phyloP scores from a whole-genome alignment of 495 filamentous ascomycete species.

The Trichocladium antarcticum region DNA sequence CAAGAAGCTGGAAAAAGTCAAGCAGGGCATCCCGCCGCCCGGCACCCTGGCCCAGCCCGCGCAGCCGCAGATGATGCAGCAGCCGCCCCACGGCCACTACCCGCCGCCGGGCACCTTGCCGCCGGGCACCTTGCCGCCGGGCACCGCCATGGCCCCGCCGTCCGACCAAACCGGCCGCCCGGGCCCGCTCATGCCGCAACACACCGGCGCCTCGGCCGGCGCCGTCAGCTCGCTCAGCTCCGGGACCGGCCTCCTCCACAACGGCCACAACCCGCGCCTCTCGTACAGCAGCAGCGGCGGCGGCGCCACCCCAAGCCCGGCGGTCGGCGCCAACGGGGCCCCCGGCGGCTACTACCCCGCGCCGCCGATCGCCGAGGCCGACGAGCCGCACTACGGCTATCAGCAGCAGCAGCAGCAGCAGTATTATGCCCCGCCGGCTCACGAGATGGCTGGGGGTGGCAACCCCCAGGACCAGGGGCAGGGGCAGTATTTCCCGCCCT shows the following conservation, averaged over 20 bases:
- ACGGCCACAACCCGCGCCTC: neutral
- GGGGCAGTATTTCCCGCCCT: neutral
- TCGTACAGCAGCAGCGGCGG: neutral
- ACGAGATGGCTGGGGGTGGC: too few species aligned
- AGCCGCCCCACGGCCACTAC: conserved; percentile 2
- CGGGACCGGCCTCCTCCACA: neutral
- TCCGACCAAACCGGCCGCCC: neutral
- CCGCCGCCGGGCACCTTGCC: neutral
- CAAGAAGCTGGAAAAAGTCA: conserved; percentile 7
- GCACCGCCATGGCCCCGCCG: neutral
- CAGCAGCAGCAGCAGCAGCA: conserved; percentile 2
- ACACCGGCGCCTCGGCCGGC: conserved; percentile 13
- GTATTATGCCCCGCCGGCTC: too few species aligned
- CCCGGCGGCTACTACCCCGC: conserved; percentile 1
- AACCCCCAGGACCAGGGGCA: neutral
- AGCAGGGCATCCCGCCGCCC: neutral
- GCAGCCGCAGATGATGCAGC: neutral
- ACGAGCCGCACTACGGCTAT: conserved; percentile 5
- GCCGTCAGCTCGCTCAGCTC: conserved; percentile 14
- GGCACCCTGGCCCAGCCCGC: neutral
- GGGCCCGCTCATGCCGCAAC: conserved; percentile 3
- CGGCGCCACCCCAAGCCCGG: neutral
- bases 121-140: neutral
- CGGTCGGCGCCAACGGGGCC: neutral
- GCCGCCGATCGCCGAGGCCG: conserved; percentile 9